A percentile compares a stretch with the other conserved stretches of the same genome.
These are phyloP conservation scores for Podospora comata DNA, from an alignment of 495 filamentous ascomycete species.

Conservation along the genomic window DNA sequence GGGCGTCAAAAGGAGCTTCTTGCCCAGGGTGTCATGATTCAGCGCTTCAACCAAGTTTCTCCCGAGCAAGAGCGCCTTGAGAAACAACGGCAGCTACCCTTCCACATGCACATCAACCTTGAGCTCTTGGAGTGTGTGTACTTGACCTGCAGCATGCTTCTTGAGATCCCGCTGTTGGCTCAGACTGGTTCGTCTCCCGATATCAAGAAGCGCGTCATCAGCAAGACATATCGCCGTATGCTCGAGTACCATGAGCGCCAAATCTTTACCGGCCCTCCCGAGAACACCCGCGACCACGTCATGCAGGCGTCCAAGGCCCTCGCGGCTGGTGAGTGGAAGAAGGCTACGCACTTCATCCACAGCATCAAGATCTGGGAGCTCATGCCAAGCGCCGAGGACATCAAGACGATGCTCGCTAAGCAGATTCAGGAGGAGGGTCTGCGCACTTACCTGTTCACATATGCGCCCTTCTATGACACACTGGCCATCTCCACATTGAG, in stretches of 20 bases:
- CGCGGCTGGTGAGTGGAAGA: slow-evolving; percentile 97
- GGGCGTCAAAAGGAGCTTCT: slow-evolving; percentile 96
- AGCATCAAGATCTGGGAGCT: slow-evolving; percentile 99
- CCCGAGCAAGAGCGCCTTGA: slow-evolving; percentile 97
- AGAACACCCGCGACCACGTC: slow-evolving; percentile 97
- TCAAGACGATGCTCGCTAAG: slow-evolving; percentile 93
- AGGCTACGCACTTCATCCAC: slow-evolving; percentile 84
- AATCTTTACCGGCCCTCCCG: slow-evolving; percentile 96
- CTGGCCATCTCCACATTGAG: slow-evolving; percentile 79
- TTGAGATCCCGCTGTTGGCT: slow-evolving; percentile 95
- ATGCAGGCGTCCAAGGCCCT: slow-evolving; percentile 98
- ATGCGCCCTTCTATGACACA: slow-evolving; percentile 98
- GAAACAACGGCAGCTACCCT: slow-evolving; percentile 91
- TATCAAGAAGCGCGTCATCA: slow-evolving; percentile 96
- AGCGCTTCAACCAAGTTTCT: slow-evolving; percentile 88
- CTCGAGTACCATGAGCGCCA: slow-evolving; percentile 98
- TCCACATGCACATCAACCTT: slow-evolving; percentile 99
- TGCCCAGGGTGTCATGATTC: slow-evolving; percentile 96
- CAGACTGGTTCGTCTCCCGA: slow-evolving; percentile 95
- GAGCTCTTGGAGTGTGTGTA: slow-evolving; percentile 98
- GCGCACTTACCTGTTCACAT: slow-evolving; percentile 98
- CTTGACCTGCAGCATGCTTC: slow-evolving; percentile 96
- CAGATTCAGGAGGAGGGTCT: slow-evolving; percentile 99
- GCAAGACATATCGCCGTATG: slow-evolving; percentile 99
- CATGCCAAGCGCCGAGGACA: slow-evolving; percentile 81